Conservation (phyloP, 805 yeast genomes). For the Saccharomycopsis synnaedendra region DNA sequence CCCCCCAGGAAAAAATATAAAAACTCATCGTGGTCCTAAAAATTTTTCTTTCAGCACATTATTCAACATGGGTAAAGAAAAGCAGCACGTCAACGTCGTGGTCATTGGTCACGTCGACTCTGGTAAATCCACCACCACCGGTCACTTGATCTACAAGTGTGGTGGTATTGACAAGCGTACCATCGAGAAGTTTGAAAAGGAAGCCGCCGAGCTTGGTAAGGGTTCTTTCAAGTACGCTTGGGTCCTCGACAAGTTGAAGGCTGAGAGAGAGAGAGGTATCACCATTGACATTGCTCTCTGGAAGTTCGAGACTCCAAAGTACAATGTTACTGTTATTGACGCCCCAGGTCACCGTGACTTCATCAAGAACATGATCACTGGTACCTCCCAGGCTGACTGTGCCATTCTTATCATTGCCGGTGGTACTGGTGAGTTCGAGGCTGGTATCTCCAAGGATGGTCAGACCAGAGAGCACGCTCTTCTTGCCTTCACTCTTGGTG, state of each 20-base stretch:
- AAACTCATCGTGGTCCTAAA: too few relatives aligned
- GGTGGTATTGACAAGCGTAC: slow-evolving; percentile 99
- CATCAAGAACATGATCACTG: slow-evolving; percentile 97
- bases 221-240: slow-evolving; percentile 97
- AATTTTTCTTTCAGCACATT: too few relatives aligned
- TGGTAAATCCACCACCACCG: slow-evolving; percentile 97
- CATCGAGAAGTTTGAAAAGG: slow-evolving; percentile 96
- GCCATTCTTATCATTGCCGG: slow-evolving; percentile 86
- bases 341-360: slow-evolving; percentile 98
- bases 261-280: slow-evolving; percentile 96
- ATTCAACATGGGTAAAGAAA: slow-evolving; percentile 66
- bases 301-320: slow-evolving; percentile 87
- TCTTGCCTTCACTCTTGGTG: slow-evolving; percentile 84
- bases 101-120: slow-evolving; percentile 99
- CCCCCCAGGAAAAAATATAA: too few relatives aligned
- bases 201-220: slow-evolving; percentile 95
- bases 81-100: slow-evolving; percentile 98
- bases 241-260: slow-evolving; percentile 92
- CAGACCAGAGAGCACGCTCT: slow-evolving; percentile 94
- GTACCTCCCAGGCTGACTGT: slow-evolving; percentile 90
- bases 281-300: slow-evolving; percentile 89
- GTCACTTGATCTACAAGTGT: slow-evolving; percentile 98
- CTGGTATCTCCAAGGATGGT: slow-evolving; percentile 91
- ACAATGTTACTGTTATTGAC: slow-evolving; percentile 83
- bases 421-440: slow-evolving; percentile 92